Percentiles rank a stretch among this genome's conserved stretches.
phyloP scores from a whole-genome alignment of 2,329 filamentous ascomycete genomes.

The Septoria linicola region DNA sequence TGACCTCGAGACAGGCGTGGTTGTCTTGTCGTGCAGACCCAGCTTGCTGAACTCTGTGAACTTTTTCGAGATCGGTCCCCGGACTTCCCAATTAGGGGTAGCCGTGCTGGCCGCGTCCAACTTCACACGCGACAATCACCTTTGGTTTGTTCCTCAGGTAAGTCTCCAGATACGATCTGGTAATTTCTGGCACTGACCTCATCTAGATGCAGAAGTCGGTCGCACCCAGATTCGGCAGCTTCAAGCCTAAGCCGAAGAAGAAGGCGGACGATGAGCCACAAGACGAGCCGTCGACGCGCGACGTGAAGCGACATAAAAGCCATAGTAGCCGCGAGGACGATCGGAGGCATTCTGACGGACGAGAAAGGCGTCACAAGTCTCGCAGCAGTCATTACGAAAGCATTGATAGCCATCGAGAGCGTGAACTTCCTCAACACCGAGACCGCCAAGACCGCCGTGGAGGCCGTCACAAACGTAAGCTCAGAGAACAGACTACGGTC shows the following conservation, averaged over 20 bases:
- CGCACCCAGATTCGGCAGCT: conserved; percentile 73
- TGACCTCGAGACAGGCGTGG: too few species aligned
- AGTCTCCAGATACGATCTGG: neutral
- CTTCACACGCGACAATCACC: too few species aligned
- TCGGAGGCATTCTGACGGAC: neutral
- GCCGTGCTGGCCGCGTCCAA: too few species aligned
- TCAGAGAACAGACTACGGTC: too few species aligned
- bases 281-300: conserved; percentile 17
- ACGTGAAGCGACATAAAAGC: neutral
- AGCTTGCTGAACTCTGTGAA: neutral
- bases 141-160: too few species aligned
- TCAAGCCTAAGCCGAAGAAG: conserved; percentile 54
- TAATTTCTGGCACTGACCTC: neutral
- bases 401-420: neutral
- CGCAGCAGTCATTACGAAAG: neutral
- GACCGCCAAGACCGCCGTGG: neutral
- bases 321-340: conserved; percentile 1
- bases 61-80: conserved; percentile 8
- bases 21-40: too few species aligned
- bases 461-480: neutral
- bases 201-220: conserved; percentile 26
- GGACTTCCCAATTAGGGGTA: too few species aligned
- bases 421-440: neutral
- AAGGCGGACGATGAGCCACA: conserved; percentile 16
- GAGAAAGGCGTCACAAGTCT: neutral